Conservation (phyloP, 1,284 basidiomycete genomes). For the Filobasidium uniguttulatum region DNA sequence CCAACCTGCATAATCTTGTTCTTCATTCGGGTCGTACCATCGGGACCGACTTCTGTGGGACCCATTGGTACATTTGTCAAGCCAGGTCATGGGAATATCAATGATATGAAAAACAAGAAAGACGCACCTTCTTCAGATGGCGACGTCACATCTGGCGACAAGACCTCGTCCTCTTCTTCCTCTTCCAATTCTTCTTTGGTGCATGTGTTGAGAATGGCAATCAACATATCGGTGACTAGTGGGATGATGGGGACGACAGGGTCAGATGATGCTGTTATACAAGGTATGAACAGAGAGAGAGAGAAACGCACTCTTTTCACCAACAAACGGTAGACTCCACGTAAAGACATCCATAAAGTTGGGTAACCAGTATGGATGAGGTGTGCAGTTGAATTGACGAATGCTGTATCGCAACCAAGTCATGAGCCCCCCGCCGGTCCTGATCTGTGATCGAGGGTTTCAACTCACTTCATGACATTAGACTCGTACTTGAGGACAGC, state of each 20-base stretch:
- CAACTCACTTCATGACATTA: conserved; percentile 69
- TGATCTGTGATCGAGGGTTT: background rate
- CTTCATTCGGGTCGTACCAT: conserved; percentile 53
- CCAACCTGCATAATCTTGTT: conserved; percentile 98
- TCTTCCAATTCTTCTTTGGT: conserved; percentile 89
- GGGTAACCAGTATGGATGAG: conserved; percentile 91
- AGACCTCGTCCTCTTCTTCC: conserved; percentile 49
- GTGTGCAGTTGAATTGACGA: conserved; percentile 84
- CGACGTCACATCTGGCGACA: conserved; percentile 28
- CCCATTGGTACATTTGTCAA: no score
- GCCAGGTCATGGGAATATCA: no score
- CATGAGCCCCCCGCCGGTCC: background rate
- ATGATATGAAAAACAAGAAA: conserved; percentile 9
- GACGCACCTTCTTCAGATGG: conserved; percentile 26
- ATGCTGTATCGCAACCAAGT: conserved; percentile 20
- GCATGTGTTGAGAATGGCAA: conserved; percentile 84
- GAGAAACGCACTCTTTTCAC: conserved; percentile 63
- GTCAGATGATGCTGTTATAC: background rate
- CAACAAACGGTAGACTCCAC: conserved; percentile 97
- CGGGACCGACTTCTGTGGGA: conserved; percentile 52
- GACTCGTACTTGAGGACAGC: conserved; percentile 93
- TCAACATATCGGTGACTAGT: conserved; percentile 85
- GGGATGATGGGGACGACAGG: conserved; percentile 4
- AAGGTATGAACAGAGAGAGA: background rate
- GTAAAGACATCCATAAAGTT: conserved; percentile 99